These are phyloP conservation scores for Xylaria bambusicola DNA, from an alignment of 495 filamentous ascomycete species.

Conservation along the genomic window DNA sequence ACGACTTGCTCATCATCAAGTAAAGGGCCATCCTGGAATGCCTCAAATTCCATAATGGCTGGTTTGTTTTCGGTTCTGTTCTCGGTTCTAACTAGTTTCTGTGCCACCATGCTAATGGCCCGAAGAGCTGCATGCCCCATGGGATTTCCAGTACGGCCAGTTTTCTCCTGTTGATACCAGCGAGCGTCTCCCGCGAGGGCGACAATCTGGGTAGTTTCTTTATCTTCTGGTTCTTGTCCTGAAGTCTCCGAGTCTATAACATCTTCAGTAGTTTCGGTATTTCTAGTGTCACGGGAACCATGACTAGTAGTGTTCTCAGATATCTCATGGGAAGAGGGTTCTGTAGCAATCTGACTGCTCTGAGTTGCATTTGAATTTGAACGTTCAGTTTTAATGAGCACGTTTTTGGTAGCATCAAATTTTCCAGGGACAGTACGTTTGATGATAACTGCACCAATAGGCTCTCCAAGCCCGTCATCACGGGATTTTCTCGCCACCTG, in stretches of 20 bases:
- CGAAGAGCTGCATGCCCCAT: slow-evolving; percentile 84
- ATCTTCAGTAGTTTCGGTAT: slow-evolving; percentile 19
- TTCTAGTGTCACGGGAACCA: slow-evolving; percentile 9
- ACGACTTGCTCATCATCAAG: slow-evolving; percentile 44
- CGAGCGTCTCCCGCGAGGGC: slow-evolving; percentile 79
- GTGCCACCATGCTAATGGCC: slow-evolving; percentile 83
- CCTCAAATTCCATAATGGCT: slow-evolving; percentile 45
- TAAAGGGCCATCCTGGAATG: slow-evolving; percentile 47
- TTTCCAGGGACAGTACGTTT: slow-evolving; percentile 47
- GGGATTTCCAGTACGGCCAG: slow-evolving; percentile 60
- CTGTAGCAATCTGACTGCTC: slow-evolving; percentile 12
- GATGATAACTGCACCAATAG: slow-evolving; percentile 81
- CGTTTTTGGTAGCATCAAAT: slow-evolving; percentile 39
- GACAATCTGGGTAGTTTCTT: slow-evolving; percentile 52
- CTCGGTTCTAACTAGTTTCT: slow-evolving; percentile 59
- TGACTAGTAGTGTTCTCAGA: slow-evolving; percentile 6
- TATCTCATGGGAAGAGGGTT: slow-evolving; percentile 22
- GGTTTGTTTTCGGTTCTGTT: slow-evolving; percentile 26
- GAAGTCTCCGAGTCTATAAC: slow-evolving; percentile 20
- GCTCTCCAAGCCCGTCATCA: slow-evolving; percentile 60
- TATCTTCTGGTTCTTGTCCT: slow-evolving; percentile 34
- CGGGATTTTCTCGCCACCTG: slow-evolving; percentile 60
- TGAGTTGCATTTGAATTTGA: slow-evolving; percentile 18
- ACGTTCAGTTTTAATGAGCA: slow-evolving; percentile 24
- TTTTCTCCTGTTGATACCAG: slow-evolving; percentile 55